Evolutionary conservation across 345 rosid genomes (phyloP).

Genomic region (Stellera chamaejasme): DNA sequence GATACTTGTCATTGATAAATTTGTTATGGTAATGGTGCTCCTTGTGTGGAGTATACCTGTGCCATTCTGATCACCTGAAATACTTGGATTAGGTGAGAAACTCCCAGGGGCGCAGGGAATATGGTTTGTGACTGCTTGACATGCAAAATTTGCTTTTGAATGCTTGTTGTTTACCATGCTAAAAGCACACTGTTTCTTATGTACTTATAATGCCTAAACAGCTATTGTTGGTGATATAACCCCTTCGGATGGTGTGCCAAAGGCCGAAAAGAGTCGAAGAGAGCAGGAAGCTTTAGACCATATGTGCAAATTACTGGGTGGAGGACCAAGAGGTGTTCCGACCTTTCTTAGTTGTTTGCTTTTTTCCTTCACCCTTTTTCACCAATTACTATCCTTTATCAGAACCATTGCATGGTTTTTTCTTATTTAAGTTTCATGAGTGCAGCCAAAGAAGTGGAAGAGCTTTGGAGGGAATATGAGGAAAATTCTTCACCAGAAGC

Average conservation of each 20-base stretch:
- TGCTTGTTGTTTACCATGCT: background rate
- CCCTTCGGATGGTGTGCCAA: slow-evolving; percentile 79
- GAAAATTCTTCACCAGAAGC: slow-evolving; percentile 89
- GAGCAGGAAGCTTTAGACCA: slow-evolving; percentile 81
- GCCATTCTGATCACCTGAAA: too few species aligned
- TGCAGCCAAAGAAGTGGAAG: slow-evolving; percentile 69
- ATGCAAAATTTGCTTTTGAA: background rate
- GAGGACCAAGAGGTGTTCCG: slow-evolving; percentile 57
- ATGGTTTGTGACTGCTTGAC: too few species aligned
- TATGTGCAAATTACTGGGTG: slow-evolving; percentile 91
- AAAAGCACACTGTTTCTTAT: background rate
- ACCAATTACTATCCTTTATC: too few species aligned
- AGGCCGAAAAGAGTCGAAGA: slow-evolving; percentile 76
- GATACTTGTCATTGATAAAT: too few species aligned
- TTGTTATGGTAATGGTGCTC: too few species aligned
- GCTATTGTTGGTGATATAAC: slow-evolving; percentile 97
- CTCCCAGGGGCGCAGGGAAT: too few species aligned
- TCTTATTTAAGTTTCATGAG: background rate
- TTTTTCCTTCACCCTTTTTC: background rate
- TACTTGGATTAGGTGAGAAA: too few species aligned
- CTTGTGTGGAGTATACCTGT: too few species aligned
- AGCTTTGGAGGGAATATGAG: slow-evolving; percentile 87
- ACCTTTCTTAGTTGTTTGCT: background rate
- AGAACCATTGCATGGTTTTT: too few species aligned
- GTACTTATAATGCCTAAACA: slow-evolving; percentile 24